These are phyloP conservation scores for Umbilicaria muhlenbergii DNA, from an alignment of 495 filamentous ascomycete genomes.

Conservation along the genomic window DNA sequence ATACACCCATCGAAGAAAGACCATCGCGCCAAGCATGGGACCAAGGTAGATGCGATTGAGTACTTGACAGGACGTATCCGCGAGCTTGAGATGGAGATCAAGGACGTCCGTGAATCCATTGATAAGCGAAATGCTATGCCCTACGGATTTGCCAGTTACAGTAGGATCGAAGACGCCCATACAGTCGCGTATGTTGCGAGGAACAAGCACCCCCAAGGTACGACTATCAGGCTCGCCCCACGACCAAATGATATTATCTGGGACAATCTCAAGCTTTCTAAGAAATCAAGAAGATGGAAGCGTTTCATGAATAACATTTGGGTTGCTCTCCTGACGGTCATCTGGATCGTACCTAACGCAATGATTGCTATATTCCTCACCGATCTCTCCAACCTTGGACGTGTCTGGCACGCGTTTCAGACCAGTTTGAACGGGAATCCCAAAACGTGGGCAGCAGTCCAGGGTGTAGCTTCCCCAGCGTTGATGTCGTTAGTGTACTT, in stretches of 20 bases:
- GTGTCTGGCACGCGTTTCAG: constrained; percentile 67
- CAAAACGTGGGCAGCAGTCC: constrained; percentile 66
- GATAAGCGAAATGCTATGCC: constrained; percentile 78
- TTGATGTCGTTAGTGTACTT: constrained; percentile 74
- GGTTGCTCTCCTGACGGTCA: constrained; percentile 61
- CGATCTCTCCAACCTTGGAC: constrained; percentile 62
- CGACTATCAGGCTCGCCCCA: constrained; percentile 64
- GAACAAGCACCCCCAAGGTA: constrained; percentile 67
- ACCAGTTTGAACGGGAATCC: constrained; percentile 41
- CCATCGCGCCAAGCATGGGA: constrained; percentile 24
- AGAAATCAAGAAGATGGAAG: constrained; percentile 50
- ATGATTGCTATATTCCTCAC: constrained; percentile 88
- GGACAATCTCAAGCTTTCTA: constrained; percentile 70
- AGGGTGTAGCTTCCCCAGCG: constrained; percentile 88
- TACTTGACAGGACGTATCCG: constrained; percentile 78
- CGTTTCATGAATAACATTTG: constrained; percentile 67
- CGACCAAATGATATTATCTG: constrained; percentile 88
- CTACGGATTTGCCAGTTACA: constrained; percentile 90
- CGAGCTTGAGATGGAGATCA: constrained; percentile 68
- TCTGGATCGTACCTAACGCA: constrained; percentile 93
- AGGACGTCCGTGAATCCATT: constrained; percentile 61
- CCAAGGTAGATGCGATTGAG: constrained; percentile 82
- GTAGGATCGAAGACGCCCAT: constrained; percentile 75
- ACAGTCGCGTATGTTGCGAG: constrained; percentile 67
- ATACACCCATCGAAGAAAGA: constrained; percentile 63